Conservation (phyloP, 306 rosid genomes). For the Casuarina glauca region DNA sequence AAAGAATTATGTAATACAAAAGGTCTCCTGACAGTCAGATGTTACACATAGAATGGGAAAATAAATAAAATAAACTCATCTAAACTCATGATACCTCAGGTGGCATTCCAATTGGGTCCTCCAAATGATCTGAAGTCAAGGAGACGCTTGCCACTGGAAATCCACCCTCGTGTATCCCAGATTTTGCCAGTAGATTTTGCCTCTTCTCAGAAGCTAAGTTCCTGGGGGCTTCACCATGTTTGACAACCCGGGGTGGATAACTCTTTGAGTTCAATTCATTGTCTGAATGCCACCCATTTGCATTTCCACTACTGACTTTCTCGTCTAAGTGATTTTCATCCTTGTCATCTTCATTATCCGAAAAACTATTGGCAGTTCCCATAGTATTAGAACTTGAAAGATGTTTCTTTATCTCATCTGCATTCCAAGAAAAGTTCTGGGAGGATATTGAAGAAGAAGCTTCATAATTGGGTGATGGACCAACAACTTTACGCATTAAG, state of each 20-base stretch:
- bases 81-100: constrained; percentile 71
- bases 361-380: constrained; percentile 55
- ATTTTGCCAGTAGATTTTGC: constrained; percentile 40
- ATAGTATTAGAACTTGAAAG: constrained; percentile 43
- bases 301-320: constrained; percentile 37
- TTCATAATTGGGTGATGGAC: constrained; percentile 48
- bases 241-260: constrained; percentile 41
- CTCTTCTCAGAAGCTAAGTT: constrained; percentile 47
- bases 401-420: constrained; percentile 52
- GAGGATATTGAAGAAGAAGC: constrained; percentile 42
- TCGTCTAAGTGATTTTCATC: constrained; percentile 35
- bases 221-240: constrained; percentile 38
- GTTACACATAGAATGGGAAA: constrained; percentile 25
- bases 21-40: constrained; percentile 26
- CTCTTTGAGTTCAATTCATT: constrained; percentile 65
- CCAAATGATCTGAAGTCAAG: constrained; percentile 37
- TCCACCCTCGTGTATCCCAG: constrained; percentile 45
- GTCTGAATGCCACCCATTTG: constrained; percentile 67
- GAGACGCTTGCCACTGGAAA: constrained; percentile 37
- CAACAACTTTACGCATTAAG: constrained; percentile 66
- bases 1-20: constrained; percentile 22
- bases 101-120: constrained; percentile 81
- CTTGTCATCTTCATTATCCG: constrained; percentile 65
- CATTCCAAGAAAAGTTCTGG: constrained; percentile 47
- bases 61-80: constrained; percentile 29